Conservation (phyloP, 2,329 filamentous ascomycete genomes). For the Penicillium concentricum region DNA sequence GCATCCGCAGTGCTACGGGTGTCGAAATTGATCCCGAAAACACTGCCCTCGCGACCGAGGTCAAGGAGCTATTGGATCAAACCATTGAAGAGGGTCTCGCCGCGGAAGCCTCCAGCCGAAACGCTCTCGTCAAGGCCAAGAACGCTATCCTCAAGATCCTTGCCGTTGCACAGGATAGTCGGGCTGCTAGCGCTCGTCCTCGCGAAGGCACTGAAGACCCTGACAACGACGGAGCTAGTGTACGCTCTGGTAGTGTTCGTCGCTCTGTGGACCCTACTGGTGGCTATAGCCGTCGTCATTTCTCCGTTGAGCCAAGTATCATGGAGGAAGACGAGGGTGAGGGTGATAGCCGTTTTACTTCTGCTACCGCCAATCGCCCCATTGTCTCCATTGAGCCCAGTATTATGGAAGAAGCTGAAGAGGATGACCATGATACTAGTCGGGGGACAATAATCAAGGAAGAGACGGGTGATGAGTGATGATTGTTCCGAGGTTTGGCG, state of each 20-base stretch:
- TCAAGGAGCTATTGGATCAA: slow-evolving; percentile 60
- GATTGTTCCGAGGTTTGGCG: slow-evolving; percentile 18
- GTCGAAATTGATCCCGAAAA: slow-evolving; percentile 53
- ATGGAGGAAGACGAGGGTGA: slow-evolving; percentile 38
- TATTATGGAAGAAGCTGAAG: slow-evolving; percentile 42
- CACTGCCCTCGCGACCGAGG: slow-evolving; percentile 51
- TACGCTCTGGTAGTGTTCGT: slow-evolving; percentile 31
- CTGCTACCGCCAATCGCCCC: slow-evolving; percentile 20
- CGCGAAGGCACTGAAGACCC: slow-evolving; percentile 33
- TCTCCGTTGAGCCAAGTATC: slow-evolving; percentile 39
- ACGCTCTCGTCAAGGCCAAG: slow-evolving; percentile 48
- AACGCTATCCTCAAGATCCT: slow-evolving; percentile 44
- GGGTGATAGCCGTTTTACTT: slow-evolving; percentile 29
- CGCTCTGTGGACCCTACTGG: slow-evolving; percentile 32
- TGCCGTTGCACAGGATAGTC: slow-evolving; percentile 50
- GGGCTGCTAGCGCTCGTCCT: slow-evolving; percentile 32
- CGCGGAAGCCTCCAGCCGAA: slow-evolving; percentile 43
- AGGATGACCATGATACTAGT: slow-evolving; percentile 34
- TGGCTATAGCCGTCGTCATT: slow-evolving; percentile 21
- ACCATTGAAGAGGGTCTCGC: slow-evolving; percentile 50
- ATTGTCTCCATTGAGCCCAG: slow-evolving; percentile 35
- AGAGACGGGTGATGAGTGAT: slow-evolving; percentile 31
- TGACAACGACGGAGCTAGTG: slow-evolving; percentile 32
- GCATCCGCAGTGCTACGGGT: slow-evolving; percentile 47
- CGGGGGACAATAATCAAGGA: slow-evolving; percentile 34